Base-by-base conservation (phyloP, 2,329 filamentous ascomycete genomes). In the Fusarium oxysporum region DNA sequence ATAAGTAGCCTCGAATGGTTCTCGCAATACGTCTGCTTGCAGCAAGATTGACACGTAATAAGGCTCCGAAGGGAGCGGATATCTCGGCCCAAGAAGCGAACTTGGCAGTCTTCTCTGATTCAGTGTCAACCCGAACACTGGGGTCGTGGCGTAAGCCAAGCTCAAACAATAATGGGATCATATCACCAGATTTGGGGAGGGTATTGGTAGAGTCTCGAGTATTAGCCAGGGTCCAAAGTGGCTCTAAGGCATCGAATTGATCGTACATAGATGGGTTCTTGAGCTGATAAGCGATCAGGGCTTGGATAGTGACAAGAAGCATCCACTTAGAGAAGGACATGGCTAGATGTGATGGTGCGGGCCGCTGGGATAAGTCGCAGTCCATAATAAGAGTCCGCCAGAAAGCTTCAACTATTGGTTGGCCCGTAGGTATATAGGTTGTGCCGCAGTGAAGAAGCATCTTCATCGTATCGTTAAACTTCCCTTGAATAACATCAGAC, bases 161-260 rank as follows among this genome's bases (percentile, higher is more conserved):
- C 17, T 68, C 28, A 43, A 57, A 68, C 16, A 73, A 45, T n/a
- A 74, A 47, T 5, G 63, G 45, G 19, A 74, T 21, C 62, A 70
- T 64, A 19, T 64, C 61, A 13, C 51, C 57, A 4, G 65, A 65
- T 53, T 72, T 76, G 25, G 75, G 67, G 10, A 76, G 75, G 33
- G 63, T 51, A 25, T 66, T 51, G 3, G 68, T 76, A 45, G 65
- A 56, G 30, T 77, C 73, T 57, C 55, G 40, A 11, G 60, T 63
- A n/a, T 70, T 77, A 44, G 71, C 74, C 43, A 77, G 71, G 8
- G 72, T 67, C 65, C 72, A 77, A 11, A 75, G 53, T 6, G 69
- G 65, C 44, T 76, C 73, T 14, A 77, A 44, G 23, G 54, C 65
- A 38, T 75, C 68, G 50, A 72, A 76, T 21, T 74, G 58, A 33